Base-by-base conservation (phyloP, 208 protist genomes). In the Leishmania martiniquensis region DNA sequence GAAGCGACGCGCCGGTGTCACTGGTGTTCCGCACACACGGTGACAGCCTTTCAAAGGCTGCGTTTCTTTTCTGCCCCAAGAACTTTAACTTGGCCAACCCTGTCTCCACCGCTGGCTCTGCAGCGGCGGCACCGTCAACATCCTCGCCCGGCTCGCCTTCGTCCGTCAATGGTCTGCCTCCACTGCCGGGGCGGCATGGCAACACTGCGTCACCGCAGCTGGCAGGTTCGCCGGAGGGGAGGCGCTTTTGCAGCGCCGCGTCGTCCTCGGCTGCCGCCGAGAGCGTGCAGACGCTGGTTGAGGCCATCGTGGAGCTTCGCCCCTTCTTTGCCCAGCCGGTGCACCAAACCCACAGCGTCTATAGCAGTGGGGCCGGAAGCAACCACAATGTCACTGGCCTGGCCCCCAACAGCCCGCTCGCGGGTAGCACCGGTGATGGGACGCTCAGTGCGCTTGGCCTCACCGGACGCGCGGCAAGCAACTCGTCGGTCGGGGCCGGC, bases 11-110 rank as follows among this genome's bases (percentile, higher is more conserved):
- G 6, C 81, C 88, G 37, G 86, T 95, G n/a, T 87, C 80, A 6
- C 86, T 97, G n/a, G 87, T 94, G 25, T 97, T 97, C 65, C 93
- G 93, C 45, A 84, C 83, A 0, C 93, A 97, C 81, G 78, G 66
- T 34, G 91, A 95, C 47, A 71, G 39, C 42, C 72, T 94, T 51
- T 90, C 90, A 20, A 87, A 86, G 73, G 89, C 78, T 20, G 85
- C 80, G 9, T 97, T 97, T 81, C 84, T 97, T 20, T 97, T 93
- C 75, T 91, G 78, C 54, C 91, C 93, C 22, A 89, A 89, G 62
- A 93, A 95, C 76, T 97, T 93, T 72, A 85, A 84, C 68, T 73
- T 92, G 17, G 57, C 69, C 32, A 84, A 80, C 69, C 75, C 80
- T 2, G 55, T 57, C 60, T 66, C 70, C 3, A 47, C 44, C 15